Evolutionary conservation across 2,329 filamentous ascomycete genomes (phyloP).

Genomic region (Trichoderma asperellum): DNA sequence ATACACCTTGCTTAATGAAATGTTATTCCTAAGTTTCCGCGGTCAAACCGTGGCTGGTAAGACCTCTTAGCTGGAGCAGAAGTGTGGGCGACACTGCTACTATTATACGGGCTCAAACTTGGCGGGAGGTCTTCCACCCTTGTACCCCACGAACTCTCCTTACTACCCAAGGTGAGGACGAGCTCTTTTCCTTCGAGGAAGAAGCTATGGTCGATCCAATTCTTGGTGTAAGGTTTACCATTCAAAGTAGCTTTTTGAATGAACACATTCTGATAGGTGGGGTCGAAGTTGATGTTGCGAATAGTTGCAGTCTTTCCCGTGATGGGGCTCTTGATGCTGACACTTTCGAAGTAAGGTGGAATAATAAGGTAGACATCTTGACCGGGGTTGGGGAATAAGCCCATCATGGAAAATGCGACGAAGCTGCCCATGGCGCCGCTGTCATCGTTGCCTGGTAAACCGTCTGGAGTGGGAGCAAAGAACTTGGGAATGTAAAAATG

Average conservation of each 20-base stretch:
- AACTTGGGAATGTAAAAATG: conserved; percentile 68
- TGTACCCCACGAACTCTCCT: conserved; percentile 69
- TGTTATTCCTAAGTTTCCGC: neutral
- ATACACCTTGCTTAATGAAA: neutral
- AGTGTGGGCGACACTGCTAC: conserved; percentile 3
- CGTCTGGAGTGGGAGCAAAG: conserved; percentile 62
- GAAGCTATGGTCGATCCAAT: conserved; percentile 71
- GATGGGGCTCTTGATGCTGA: conserved; percentile 60
- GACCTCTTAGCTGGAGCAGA: neutral
- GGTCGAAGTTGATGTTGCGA: conserved; percentile 64
- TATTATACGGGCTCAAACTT: conserved; percentile 50
- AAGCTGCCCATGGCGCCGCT: conserved; percentile 72
- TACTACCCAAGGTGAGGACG: conserved; percentile 62
- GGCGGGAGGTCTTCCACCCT: conserved; percentile 63
- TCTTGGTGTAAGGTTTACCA: conserved; percentile 63
- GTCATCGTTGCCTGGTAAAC: conserved; percentile 73
- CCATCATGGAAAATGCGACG: conserved; percentile 68
- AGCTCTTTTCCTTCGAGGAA: conserved; percentile 67
- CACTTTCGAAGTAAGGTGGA: conserved; percentile 66
- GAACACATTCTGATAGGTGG: conserved; percentile 60
- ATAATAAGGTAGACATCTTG: conserved; percentile 74
- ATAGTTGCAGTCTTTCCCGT: conserved; percentile 65
- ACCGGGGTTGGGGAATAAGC: conserved; percentile 69
- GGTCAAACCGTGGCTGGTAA: conserved; percentile 7
- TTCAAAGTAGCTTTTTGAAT: conserved; percentile 68